phyloP scores from a whole-genome alignment of 2,329 filamentous ascomycete genomes.

The Falciphora oryzae region DNA sequence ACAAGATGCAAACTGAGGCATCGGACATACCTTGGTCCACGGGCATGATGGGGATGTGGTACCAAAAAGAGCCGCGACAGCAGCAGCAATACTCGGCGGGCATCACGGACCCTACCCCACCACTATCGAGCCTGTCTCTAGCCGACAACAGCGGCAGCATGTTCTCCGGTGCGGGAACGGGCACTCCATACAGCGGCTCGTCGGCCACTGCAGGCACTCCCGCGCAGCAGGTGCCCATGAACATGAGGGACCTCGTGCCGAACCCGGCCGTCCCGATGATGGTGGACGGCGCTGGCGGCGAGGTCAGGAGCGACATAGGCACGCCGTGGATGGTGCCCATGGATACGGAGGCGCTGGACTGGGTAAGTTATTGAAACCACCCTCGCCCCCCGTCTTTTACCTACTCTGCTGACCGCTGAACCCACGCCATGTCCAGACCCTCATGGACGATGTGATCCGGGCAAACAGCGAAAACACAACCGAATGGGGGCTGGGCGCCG shows the following conservation, averaged over 20 bases:
- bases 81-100: background rate
- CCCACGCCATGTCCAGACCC: slow-evolving; percentile 4
- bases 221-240: slow-evolving; percentile 10
- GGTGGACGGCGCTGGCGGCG: background rate
- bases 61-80: background rate
- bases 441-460: slow-evolving; percentile 15
- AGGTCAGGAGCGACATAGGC: slow-evolving; percentile 10
- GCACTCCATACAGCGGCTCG: background rate
- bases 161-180: too few species aligned
- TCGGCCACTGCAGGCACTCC: background rate
- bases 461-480: slow-evolving; percentile 8
- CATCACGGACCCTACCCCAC: background rate
- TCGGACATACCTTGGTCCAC: too few species aligned
- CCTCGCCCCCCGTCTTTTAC: background rate
- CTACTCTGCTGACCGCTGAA: too few species aligned
- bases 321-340: slow-evolving; percentile 17
- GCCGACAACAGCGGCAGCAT: background rate
- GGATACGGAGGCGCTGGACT: slow-evolving; percentile 15
- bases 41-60: too few species aligned
- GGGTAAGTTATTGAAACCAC: slow-evolving; percentile 11
- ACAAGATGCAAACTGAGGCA: slow-evolving; percentile 12
- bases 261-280: background rate
- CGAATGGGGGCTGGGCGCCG: too few species aligned
- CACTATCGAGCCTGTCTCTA: background rate
- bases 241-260: slow-evolving; percentile 14